Evolutionary conservation across 768 basidiomycete genomes (phyloP), one percentile per base, ranked within the genome.

Genomic region (Xerocomus potaroensis): DNA sequence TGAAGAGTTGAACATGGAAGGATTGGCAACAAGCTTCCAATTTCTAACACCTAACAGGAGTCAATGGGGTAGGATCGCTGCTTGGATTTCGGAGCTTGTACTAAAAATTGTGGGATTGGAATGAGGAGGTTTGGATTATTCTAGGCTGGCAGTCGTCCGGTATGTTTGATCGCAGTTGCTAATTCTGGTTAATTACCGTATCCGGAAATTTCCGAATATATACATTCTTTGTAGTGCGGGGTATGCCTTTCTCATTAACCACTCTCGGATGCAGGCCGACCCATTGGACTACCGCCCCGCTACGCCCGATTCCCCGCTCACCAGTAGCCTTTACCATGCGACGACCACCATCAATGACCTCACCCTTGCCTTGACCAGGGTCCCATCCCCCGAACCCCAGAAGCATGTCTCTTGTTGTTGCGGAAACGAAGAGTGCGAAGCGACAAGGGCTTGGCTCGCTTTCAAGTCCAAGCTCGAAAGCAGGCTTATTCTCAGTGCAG

Each of bases 401-500:
- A 59, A 69, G 30, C 56, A 72, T 27, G 55, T 79, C 14, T 65
- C 66, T 21, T 90, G 90, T 52, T 86, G 87, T 55, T 87, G 88
- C 62, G 75, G 74, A 21, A 69, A 64, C 43, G 80, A 81, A 36
- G 76, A 80, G 4, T 90, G 86, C 60, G 79, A 84, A 55, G 76
- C 81, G 39, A 70, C 78, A 34, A 76, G 69, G 64, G 68, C 76
- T 8, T 90, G 90, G 83, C 50, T 77, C 16, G 72, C 71, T 29
- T 69, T 80, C 43, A 89, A 84, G 69, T 72, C 79, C 38, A 80
- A 78, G 62, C 67, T 95, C 21, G 89, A 92, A 69, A 81, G 76
- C 49, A 72, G 87, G 46, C 71, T 96, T 51, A 79, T 84, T 47
- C 73, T 95, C 45, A 91, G 91, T 63, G 92, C 90, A 59, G 91